Base-by-base conservation (phyloP, 164 flowering plant genomes). In the Aristolochia contorta region DNA sequence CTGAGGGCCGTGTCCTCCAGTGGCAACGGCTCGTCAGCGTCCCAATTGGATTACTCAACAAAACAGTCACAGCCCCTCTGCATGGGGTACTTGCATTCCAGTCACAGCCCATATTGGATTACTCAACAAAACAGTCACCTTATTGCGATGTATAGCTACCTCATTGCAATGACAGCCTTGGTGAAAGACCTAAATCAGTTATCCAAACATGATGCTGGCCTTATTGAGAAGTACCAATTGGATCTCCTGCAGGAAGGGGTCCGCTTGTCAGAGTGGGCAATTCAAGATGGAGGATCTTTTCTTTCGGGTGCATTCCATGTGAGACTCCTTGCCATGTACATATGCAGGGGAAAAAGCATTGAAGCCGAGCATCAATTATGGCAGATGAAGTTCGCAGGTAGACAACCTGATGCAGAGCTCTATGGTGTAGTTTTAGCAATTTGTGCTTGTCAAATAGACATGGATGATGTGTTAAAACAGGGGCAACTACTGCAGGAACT, bases 141-240 rank as follows among this genome's bases (percentile, higher is more conserved):
- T n/a, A n/a, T n/a, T n/a, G n/a, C n/a, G n/a, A n/a, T 77, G 15
- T 89, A 89, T 68, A 84, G 93, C 79, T 85, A 89, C 72, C 81
- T 89, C 50, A 84, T 92, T 65, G 96, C 91, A 54, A 82, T 92
- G 98, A 87, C 98, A 50, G 95, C 96, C n/a, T 79, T 89, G 41
- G 93, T 89, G 7, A 92, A 92, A 69, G 98, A 92, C 75, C 83
- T 85, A 30, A 89, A 87, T 59, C 93, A 85, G 70, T 63, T 92
- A 54, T 76, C 84, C 3, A 89, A 89, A 6, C 80, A 79, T 54
- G 77, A 75, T 69, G 60, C 69, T 15, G 60, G 16, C 21, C 86
- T 84, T 48, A 67, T 84, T 18, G 86, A 89, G 56, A 73, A 76
- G 56, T 92, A 87, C 71, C 93, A 92, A 63, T 75, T 81, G 7